Evolutionary conservation across 495 filamentous ascomycete species (phyloP), one percentile per base, ranked within the genome.

Genomic region (Penicillium robsamsonii): DNA sequence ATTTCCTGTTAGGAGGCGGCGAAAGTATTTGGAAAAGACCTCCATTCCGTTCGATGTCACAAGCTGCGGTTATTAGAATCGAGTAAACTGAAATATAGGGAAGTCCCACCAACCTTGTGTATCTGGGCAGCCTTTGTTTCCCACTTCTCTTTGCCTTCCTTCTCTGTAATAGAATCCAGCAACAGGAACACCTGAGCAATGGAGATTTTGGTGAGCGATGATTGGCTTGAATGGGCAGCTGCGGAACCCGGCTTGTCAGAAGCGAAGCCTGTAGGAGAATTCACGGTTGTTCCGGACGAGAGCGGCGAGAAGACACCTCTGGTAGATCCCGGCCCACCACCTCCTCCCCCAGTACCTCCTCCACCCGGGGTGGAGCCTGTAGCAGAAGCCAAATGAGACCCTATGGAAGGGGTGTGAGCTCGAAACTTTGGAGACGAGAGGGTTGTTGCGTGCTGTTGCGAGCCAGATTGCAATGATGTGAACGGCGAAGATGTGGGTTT

Each of bases 1-100:
- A 81, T 95, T 96, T 66, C 83, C 83, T 69, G 83, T 86, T 52
- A 97, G 81, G 65, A 96, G 80, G 68, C 92, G 90, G 69, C 88
- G 85, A 73, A 96, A 95, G 72, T 92, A 96, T 76, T 88, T 95
- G 35, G 87, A 82, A 73, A 88, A 96, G 62, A 94, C 91, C 78
- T 96, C 92, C 92, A 96, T 96, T 68, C 90, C 91, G 92, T 94
- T 84, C 58, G 91, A 90, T 81, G 94, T 87, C 68, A 96, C 85
- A 61, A 97, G 83, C 91, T 96, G 62, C 25, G 37, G 55, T 58
- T 42, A 42, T 70, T 27, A 70, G 60, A 42, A 24, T 35, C 4
- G 13, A 37, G 25, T 17, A 17, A 13, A 29, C 17, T 1, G 1
- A 20, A n/a, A 20, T 5, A 12, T 18, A 15, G 5, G n/a, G 25